These are phyloP conservation scores for Silene uniflora DNA, from an alignment of 148 eudicot genomes.

Conservation along the genomic window DNA sequence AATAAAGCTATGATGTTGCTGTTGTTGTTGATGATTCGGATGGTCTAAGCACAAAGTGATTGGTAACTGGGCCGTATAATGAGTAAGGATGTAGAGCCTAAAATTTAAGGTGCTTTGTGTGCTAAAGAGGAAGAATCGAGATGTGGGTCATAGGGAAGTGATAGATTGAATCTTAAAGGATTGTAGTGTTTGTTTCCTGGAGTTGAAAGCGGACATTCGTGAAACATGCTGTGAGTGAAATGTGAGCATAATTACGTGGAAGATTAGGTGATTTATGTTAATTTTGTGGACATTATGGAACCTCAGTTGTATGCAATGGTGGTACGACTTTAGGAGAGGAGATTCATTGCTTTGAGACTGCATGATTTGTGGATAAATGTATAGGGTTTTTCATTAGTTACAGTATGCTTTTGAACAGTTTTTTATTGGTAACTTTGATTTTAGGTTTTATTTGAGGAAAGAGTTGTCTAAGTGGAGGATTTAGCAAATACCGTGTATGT, in stretches of 20 bases:
- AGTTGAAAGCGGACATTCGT: not conserved
- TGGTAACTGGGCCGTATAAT: not conserved
- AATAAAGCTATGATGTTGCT: too few species aligned
- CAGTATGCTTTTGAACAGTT: not conserved
- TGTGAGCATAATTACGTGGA: not conserved
- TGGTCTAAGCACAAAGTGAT: not conserved
- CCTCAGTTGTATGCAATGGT: not conserved
- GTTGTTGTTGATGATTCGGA: not conserved
- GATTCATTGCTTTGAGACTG: not conserved
- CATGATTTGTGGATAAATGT: not conserved
- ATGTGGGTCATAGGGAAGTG: not conserved
- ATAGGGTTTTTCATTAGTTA: not conserved
- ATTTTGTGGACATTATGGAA: slow-evolving; percentile 5
- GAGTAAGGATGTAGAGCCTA: not conserved
- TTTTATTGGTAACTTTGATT: not conserved
- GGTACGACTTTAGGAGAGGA: not conserved
- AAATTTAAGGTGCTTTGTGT: not conserved
- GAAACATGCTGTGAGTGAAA: not conserved
- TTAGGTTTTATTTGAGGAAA: not conserved
- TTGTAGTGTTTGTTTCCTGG: not conserved
- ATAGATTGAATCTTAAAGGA: not conserved
- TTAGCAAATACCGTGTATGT: not conserved
- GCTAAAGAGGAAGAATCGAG: not conserved
- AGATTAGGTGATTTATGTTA: slow-evolving; percentile 1
- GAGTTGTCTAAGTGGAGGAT: not conserved